phyloP scores from a whole-genome alignment of 176 grass and related monocot genomes.

The Triticum turgidum region DNA sequence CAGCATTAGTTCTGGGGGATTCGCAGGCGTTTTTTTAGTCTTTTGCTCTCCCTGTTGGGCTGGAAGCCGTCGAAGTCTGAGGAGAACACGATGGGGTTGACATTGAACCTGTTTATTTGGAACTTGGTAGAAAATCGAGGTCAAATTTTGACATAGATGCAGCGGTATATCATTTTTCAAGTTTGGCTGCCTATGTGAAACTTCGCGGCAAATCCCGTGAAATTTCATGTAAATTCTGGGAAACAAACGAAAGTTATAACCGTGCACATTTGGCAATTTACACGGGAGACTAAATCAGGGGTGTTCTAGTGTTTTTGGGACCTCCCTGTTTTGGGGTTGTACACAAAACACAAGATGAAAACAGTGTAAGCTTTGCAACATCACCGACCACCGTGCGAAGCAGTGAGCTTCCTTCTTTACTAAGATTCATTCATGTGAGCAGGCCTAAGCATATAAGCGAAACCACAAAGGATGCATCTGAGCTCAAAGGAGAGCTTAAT shows the following conservation, averaged over 20 bases:
- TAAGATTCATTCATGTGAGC: not conserved
- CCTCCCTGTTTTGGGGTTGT: not conserved
- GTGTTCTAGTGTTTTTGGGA: not conserved
- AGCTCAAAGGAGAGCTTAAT: not conserved
- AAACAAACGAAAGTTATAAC: not conserved
- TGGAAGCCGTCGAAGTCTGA: not conserved
- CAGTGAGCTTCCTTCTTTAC: conserved; percentile 1
- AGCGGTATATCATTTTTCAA: not conserved
- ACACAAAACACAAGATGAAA: not conserved
- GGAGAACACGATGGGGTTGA: not conserved
- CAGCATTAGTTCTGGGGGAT: not conserved
- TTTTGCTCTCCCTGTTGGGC: not conserved
- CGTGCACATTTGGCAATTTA: not conserved
- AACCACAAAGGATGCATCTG: not conserved
- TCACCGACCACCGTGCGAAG: not conserved
- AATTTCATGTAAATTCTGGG: not conserved
- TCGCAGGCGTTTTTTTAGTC: not conserved
- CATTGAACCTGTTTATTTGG: conserved; percentile 1
- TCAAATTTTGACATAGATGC: not conserved
- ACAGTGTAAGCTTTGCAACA: not conserved
- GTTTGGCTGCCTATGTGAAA: not conserved
- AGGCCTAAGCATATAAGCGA: not conserved
- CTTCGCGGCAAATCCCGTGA: not conserved
- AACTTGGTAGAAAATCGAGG: not conserved
- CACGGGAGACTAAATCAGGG: not conserved